Percentiles rank a stretch among this genome's conserved stretches.
phyloP scores from a whole-genome alignment of 179 eudicot genomes.

The Dionaea muscipula region DNA sequence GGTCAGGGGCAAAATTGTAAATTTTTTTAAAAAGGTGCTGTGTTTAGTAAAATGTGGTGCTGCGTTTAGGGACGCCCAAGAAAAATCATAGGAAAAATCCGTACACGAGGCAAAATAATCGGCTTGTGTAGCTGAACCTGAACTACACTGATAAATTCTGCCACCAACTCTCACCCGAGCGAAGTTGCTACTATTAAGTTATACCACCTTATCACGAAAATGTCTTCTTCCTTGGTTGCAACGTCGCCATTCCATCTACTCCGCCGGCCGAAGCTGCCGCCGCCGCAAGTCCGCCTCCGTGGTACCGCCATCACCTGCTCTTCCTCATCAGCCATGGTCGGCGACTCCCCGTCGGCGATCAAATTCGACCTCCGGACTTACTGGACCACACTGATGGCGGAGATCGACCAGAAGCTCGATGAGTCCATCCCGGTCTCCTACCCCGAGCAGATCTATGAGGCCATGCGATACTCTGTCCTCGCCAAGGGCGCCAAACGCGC shows the following conservation, averaged over 20 bases:
- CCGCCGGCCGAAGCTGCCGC: constrained; percentile 6
- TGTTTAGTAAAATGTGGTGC: no score
- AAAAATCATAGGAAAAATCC: no score
- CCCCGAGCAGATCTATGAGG: constrained; percentile 64
- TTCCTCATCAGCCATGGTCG: constrained; percentile 9
- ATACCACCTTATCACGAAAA: no score
- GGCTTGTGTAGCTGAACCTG: no score
- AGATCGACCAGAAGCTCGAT: constrained; percentile 63
- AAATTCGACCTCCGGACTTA: constrained; percentile 56
- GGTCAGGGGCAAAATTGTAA: no score
- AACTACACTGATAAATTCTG: no score
- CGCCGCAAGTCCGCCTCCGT: constrained; percentile 4
- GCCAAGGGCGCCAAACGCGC: constrained; percentile 69
- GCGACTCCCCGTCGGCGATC: constrained; percentile 15
- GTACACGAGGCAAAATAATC: no score
- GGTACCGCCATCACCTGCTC: not conserved
- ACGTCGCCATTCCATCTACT: constrained; percentile 13
- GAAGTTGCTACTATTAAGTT: no score
- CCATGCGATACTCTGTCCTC: constrained; percentile 79
- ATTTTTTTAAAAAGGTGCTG: no score
- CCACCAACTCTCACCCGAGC: no score
- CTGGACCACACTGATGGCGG: constrained; percentile 51
- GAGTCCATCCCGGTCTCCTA: constrained; percentile 59
- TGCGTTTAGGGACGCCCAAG: no score
- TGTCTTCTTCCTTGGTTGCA: constrained; percentile 4